Evolutionary conservation across 2,329 filamentous ascomycete genomes (phyloP), one percentile per base, ranked within the genome.

Genomic region (Aspergillus puulaauensis): DNA sequence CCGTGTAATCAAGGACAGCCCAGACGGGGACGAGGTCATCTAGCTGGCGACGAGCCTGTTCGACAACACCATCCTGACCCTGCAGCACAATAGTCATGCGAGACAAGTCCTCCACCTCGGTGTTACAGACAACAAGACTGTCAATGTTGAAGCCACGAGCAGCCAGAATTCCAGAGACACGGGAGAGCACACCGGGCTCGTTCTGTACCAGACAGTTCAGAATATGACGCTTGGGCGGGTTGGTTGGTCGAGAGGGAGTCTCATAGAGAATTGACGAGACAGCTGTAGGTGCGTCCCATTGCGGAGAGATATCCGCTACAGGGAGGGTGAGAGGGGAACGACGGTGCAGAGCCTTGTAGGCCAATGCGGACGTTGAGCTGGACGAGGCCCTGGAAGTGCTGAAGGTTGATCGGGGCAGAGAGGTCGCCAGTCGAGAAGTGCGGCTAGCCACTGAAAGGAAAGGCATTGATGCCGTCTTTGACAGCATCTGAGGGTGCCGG

Each of bases 231-330:
- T 96, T 98, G 45, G 91, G 89, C 8, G 95, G 93, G 23, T 87
- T 87, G 68, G 83, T 83, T 14, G 91, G 93, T 7, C 92, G 90
- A 17, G 90, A 83, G 6, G 95, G 95, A 3, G 93, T 98, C 83
- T 99, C 95, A 82, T 99, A 99, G 76, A 99, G 90, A 73, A 99
- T 99, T 75, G 93, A 96, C 73, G 91, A 96, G 65, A 99, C 95
- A 65, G 95, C 95, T 17, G 95, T 91, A 67, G 95, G 93, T 39
- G 93, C 93, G 58, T 86, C 86, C 71, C 93, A 96, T 83, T 91
- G 91, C 11, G 91, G 82, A 37, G 90, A 88, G 27, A 89, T 83
- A 56, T 90, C 82, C 66, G 90, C 86, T 64, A 86, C 88, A 55
- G 91, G 90, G 54, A 96, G 90, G 21, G 92, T 86, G 61, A 93